Evolutionary conservation across 2,329 filamentous ascomycete species (phyloP).

Genomic region (Hymenoscyphus fraxineus): DNA sequence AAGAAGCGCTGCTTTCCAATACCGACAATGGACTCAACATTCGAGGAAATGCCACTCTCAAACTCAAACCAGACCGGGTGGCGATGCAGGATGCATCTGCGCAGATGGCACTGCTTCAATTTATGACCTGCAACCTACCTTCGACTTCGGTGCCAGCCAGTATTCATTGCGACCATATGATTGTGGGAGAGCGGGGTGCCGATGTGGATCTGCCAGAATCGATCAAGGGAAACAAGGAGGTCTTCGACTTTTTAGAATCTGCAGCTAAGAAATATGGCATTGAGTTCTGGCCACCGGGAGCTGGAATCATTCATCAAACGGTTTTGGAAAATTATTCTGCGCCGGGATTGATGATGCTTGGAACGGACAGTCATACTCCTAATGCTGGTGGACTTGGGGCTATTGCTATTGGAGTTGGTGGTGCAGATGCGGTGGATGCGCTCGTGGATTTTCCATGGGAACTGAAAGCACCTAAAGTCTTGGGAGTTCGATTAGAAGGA

Average conservation of each 20-base stretch:
- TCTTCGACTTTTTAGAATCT: conserved; percentile 95
- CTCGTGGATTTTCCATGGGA: conserved; percentile 97
- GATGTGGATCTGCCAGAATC: conserved; percentile 79
- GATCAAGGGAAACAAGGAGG: conserved; percentile 90
- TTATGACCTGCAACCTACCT: conserved; percentile 93
- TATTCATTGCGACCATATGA: conserved; percentile 99
- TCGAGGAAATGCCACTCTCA: conserved; percentile 84
- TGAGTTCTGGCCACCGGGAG: conserved; percentile 92
- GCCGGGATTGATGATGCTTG: conserved; percentile 98
- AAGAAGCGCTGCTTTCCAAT: conserved; percentile 78
- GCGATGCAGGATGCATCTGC: conserved; percentile 99
- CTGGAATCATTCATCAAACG: conserved; percentile 95
- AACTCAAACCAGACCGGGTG: conserved; percentile 94
- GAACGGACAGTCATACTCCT: conserved; percentile 94
- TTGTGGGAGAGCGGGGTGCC: conserved; percentile 89
- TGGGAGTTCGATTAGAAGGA: conserved; percentile 82
- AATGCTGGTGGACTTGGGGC: conserved; percentile 94
- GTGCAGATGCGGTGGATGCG: conserved; percentile 94
- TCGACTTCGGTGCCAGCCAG: conserved; percentile 91
- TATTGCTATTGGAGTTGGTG: conserved; percentile 94
- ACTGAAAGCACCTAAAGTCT: conserved; percentile 85
- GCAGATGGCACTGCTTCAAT: conserved; percentile 97
- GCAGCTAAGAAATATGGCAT: conserved; percentile 88
- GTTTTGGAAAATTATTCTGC: conserved; percentile 96
- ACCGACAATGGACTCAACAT: conserved; percentile 83